Conservation (phyloP, 1,139 yeast species). For the Zygosaccharomyces sapae region DNA sequence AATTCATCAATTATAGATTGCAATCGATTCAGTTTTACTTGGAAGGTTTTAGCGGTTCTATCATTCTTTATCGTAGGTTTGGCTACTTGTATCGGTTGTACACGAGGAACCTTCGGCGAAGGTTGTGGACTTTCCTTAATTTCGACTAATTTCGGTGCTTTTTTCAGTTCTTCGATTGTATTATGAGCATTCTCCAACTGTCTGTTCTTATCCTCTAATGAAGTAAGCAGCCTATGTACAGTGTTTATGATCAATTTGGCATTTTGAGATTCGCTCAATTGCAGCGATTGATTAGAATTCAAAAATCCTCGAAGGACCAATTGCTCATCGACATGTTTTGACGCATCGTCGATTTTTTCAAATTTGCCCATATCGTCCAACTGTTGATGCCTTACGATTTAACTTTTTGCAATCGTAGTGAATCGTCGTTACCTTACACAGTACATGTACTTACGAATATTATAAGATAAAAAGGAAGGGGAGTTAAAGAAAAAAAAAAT, state of each 20-base stretch:
- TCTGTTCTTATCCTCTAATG: constrained; percentile 13
- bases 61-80: constrained; percentile 1
- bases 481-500: neutral
- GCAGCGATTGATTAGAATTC: constrained; percentile 9
- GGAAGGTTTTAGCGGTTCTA: constrained; percentile 9
- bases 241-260: constrained; percentile 18
- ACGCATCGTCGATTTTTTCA: constrained; percentile 19
- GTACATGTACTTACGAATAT: constrained; percentile 6
- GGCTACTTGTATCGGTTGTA: neutral
- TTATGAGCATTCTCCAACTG: constrained; percentile 12
- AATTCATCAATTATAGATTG: constrained; percentile 17
- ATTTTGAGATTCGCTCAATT: constrained; percentile 10
- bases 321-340: constrained; percentile 19
- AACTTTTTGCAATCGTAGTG: neutral
- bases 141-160: neutral
- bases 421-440: constrained; percentile 6
- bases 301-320: constrained; percentile 17
- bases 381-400: too few relatives aligned
- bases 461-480: neutral
- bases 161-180: neutral
- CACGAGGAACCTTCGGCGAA: neutral
- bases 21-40: constrained; percentile 13
- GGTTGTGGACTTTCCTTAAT: neutral
- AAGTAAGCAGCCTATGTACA: constrained; percentile 13
- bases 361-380: constrained; percentile 11